Percentiles rank a stretch among this genome's conserved stretches.
Evolutionary conservation across 495 filamentous ascomycete genomes (phyloP).

Genomic region (Lasiosphaeria ovina): DNA sequence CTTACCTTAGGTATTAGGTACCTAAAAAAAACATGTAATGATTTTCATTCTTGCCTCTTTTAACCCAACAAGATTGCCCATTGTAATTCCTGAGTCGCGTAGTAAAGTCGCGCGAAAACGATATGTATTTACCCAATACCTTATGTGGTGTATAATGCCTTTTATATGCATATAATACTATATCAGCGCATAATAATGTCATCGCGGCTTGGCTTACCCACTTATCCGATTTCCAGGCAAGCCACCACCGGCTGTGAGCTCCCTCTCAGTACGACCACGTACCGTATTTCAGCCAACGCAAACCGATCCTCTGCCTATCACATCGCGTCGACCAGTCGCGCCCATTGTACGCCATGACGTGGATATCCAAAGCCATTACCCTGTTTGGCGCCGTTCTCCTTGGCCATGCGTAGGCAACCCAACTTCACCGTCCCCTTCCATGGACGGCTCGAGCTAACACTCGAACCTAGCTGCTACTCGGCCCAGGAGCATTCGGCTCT

Average conservation of each 20-base stretch:
- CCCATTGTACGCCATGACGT: conserved; percentile 52
- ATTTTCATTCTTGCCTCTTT: no score
- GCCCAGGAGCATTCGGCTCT: conserved; percentile 79
- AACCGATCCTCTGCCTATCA: not conserved
- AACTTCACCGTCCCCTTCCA: not conserved
- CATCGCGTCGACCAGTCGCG: not conserved
- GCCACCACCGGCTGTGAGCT: not conserved
- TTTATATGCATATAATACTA: no score
- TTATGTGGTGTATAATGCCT: no score
- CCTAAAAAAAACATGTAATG: no score
- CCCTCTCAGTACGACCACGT: not conserved
- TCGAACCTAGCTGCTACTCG: conserved; percentile 67
- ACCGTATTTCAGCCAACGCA: not conserved
- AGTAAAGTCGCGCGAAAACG: no score
- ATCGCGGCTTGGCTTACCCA: no score
- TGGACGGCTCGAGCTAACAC: not conserved
- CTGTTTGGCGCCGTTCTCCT: conserved; percentile 65
- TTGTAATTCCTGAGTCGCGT: no score
- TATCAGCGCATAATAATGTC: no score
- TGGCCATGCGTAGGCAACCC: conserved; percentile 64
- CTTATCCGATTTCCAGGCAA: not conserved
- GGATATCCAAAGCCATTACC: conserved; percentile 62
- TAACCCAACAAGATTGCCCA: no score
- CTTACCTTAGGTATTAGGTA: no score
- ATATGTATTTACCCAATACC: no score